These are phyloP conservation scores for Ganoderma boninense DNA, from an alignment of 1,284 basidiomycete species.

Conservation along the genomic window DNA sequence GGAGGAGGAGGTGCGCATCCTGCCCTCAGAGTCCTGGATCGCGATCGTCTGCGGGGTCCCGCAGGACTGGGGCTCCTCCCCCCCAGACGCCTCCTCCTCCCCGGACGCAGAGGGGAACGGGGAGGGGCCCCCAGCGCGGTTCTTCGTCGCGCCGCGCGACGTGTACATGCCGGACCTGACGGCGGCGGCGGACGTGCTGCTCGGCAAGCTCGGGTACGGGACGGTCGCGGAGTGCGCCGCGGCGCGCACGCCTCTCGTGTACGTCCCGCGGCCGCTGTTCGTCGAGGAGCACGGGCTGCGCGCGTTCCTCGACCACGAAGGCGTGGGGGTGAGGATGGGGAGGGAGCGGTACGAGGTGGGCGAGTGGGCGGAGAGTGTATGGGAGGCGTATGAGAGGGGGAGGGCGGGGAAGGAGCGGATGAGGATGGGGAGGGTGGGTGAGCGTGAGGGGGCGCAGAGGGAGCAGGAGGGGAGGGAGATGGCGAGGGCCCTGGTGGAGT, in stretches of 20 bases:
- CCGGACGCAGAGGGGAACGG: too few relatives aligned
- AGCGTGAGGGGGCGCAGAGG: conserved; percentile 47
- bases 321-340: conserved; percentile 71
- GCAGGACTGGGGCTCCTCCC: conserved; percentile 59
- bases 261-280: conserved; percentile 79
- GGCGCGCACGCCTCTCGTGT: conserved; percentile 76
- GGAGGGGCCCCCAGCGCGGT: conserved; percentile 66
- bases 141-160: conserved; percentile 77
- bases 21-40: conserved; percentile 78
- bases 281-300: conserved; percentile 82
- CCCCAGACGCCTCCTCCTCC: conserved; percentile 40
- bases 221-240: conserved; percentile 79
- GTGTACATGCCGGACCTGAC: conserved; percentile 85
- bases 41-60: conserved; percentile 80
- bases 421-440: conserved; percentile 51
- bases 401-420: conserved; percentile 52
- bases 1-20: conserved; percentile 47
- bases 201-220: conserved; percentile 81
- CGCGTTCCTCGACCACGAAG: conserved; percentile 64
- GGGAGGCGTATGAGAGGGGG: conserved; percentile 62
- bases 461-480: conserved; percentile 55
- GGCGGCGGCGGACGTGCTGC: conserved; percentile 75
- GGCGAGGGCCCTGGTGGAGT: conserved; percentile 58
- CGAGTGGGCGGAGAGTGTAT: conserved; percentile 68
- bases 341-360: conserved; percentile 72